These are phyloP conservation scores for Podila clonocystis DNA, from an alignment of 192 early-diverging fungal species.

Conservation along the genomic window DNA sequence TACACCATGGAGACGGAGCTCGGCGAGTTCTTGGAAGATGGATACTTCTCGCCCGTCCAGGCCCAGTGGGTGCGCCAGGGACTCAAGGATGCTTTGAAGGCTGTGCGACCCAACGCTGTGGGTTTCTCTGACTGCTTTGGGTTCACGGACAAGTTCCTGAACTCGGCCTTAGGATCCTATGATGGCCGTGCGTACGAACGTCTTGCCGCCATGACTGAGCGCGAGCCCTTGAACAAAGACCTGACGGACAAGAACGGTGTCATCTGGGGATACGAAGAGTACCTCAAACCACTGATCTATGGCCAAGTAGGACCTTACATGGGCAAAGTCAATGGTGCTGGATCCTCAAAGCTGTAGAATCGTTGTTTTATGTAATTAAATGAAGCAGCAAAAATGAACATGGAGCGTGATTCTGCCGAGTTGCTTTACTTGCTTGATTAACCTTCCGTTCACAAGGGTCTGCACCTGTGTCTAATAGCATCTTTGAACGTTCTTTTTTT, in stretches of 20 bases:
- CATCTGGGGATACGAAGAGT: constrained; percentile 59
- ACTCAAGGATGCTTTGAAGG: constrained; percentile 62
- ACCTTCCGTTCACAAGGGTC: too few relatives aligned
- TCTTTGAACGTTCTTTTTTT: too few relatives aligned
- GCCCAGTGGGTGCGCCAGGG: constrained; percentile 56
- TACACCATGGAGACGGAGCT: constrained; percentile 74
- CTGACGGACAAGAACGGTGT: constrained; percentile 48
- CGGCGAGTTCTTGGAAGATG: constrained; percentile 64
- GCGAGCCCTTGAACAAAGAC: constrained; percentile 49
- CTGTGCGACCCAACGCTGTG: constrained; percentile 80
- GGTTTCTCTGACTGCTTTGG: constrained; percentile 84
- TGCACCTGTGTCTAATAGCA: too few relatives aligned
- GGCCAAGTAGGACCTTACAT: constrained; percentile 28
- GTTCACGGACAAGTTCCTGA: constrained; percentile 77
- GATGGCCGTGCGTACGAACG: constrained; percentile 84
- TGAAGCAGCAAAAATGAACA: neutral
- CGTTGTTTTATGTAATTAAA: neutral
- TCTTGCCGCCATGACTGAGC: constrained; percentile 41
- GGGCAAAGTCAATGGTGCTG: neutral
- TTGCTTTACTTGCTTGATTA: too few relatives aligned
- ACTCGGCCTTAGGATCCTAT: constrained; percentile 78
- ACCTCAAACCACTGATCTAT: constrained; percentile 40
- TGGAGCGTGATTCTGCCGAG: neutral
- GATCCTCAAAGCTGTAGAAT: neutral
- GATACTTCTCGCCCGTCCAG: constrained; percentile 61